Conservation (phyloP, 306 rosid species). For the Vachellia collinsii region DNA sequence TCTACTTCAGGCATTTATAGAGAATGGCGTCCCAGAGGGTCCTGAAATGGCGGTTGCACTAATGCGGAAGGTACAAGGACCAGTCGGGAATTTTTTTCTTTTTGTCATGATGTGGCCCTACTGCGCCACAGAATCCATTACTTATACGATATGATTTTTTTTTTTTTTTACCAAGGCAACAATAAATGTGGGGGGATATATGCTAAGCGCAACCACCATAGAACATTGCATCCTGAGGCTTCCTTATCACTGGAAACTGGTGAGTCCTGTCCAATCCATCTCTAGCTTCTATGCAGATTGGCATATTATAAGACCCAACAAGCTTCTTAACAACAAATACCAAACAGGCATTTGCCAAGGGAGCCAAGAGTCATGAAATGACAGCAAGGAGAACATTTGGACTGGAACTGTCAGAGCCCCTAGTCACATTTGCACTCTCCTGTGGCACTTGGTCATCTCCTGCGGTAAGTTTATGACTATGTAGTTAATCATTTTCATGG, state of each 20-base stretch:
- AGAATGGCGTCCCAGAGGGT: conserved; percentile 70
- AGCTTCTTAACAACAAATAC: conserved; percentile 28
- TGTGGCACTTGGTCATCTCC: conserved; percentile 99
- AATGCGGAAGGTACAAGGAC: conserved; percentile 65
- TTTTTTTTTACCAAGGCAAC: conserved; percentile 59
- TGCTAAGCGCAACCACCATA: conserved; percentile 70
- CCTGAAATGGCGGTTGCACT: conserved; percentile 66
- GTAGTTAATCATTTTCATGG: not conserved
- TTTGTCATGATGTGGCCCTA: not conserved
- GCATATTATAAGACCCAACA: conserved; percentile 16
- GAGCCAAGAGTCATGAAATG: conserved; percentile 69
- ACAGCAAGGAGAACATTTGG: conserved; percentile 69
- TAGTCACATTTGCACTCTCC: conserved; percentile 92
- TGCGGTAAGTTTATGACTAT: conserved; percentile 65
- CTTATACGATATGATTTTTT: conserved; percentile 20
- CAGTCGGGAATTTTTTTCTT: not conserved
- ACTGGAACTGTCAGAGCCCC: conserved; percentile 89
- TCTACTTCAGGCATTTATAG: conserved; percentile 61
- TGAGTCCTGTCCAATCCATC: conserved; percentile 55
- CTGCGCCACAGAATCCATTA: conserved; percentile 18
- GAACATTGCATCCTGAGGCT: conserved; percentile 84
- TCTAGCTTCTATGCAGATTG: conserved; percentile 21
- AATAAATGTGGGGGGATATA: conserved; percentile 77
- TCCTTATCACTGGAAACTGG: conserved; percentile 86
- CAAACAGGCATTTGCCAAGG: conserved; percentile 63